A percentile compares a stretch with the other conserved stretches of the same genome.
Conservation (phyloP, 768 basidiomycete genomes). For the Hericium rajendrae region DNA sequence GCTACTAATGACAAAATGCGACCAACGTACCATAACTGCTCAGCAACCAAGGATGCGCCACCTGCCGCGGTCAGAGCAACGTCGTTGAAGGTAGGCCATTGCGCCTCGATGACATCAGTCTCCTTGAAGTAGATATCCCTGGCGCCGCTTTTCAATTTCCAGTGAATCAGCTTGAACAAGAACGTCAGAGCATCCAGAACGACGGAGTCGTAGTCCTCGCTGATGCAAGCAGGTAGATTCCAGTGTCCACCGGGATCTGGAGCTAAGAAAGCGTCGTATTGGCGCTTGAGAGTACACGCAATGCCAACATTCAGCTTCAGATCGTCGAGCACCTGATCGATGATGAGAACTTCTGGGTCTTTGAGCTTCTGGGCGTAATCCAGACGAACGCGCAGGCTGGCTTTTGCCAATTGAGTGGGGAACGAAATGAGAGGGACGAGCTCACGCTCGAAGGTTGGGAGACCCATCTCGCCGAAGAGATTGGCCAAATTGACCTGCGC, state of each 20-base stretch:
- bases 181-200: conserved; percentile 79
- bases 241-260: conserved; percentile 84
- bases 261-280: conserved; percentile 85
- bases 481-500: conserved; percentile 74
- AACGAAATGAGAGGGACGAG: conserved; percentile 91
- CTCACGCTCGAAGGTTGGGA: conserved; percentile 85
- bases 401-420: conserved; percentile 89
- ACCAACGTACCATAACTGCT: conserved; percentile 78
- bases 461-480: conserved; percentile 77
- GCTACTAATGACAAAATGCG: not conserved
- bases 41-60: conserved; percentile 86
- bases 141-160: conserved; percentile 88
- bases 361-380: conserved; percentile 82
- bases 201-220: conserved; percentile 82
- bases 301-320: conserved; percentile 84
- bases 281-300: conserved; percentile 90
- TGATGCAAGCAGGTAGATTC: conserved; percentile 82
- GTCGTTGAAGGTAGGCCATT: conserved; percentile 92
- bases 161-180: conserved; percentile 91
- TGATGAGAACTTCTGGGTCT: conserved; percentile 82
- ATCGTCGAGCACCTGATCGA: conserved; percentile 91
- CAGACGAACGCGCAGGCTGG: conserved; percentile 79
- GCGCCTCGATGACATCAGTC: conserved; percentile 93
- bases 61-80: conserved; percentile 82
- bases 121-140: conserved; percentile 96